Evolutionary conservation across 192 early-diverging fungal species (phyloP), one percentile per base, ranked within the genome.

Genomic region (Glomus cerebriforme): DNA sequence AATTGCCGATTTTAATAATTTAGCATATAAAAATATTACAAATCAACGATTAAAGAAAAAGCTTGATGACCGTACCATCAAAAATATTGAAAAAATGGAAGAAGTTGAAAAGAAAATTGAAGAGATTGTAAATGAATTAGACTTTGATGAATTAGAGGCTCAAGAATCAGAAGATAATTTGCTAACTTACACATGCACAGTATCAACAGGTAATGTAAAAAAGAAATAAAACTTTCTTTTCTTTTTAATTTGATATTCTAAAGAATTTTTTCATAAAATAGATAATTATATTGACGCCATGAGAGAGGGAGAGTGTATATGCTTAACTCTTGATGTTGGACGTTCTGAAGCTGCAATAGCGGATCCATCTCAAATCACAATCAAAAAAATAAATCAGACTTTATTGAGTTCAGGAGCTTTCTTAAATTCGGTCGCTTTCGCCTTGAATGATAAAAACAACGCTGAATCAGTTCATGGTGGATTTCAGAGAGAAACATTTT

Each of bases 311-410:
- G 85, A 86, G 60, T 86, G 85, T 66, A 75, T 86, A 0, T 86
- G 85, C 59, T 79, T 86, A 75, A 81, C 85, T n/a, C 37, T 86
- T 27, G 85, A 86, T 78, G 78, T 85, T 7, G 78, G 79, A 26
- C 63, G 85, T 59, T 58, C 81, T 2, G 43, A 77, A 37, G 79
- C 79, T 27, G 81, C 85, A 0, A 86, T 86, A 62, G 85, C 85
- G 9, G 85, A 86, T 64, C 78, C 85, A 24, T 82, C 81, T 37
- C 81, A 83, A 73, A 32, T 86, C 45, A 75, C 79, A 17, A 83
- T 86, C 76, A 86, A 86, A 73, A 82, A 79, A 27, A 86, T 86
- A 39, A 83, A 82, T 73, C 85, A 82, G 58, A 78, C 85, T 5
- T 82, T 77, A 17, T 71, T 83, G 59, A 86, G 80, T 9, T 86